Evolutionary conservation across 257 asterid species (phyloP).

Genomic region (Plantago ovata): DNA sequence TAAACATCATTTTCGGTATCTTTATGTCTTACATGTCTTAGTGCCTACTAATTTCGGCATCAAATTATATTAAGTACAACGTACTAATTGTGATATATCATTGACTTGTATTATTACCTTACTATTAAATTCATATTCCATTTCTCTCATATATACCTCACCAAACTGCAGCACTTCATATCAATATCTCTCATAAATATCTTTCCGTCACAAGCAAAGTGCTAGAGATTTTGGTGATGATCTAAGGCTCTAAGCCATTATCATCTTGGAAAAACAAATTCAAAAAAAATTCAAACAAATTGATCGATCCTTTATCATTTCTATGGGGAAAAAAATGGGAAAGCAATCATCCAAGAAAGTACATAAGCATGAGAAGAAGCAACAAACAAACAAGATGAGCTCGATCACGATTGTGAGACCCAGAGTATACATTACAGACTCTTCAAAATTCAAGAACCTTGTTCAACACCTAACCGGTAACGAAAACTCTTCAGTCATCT

Average conservation of each 20-base stretch:
- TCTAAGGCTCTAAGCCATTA: too few relatives aligned
- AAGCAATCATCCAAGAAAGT: conserved; percentile 24
- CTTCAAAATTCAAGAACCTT: conserved; percentile 51
- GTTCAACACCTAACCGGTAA: conserved; percentile 50
- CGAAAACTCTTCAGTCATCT: conserved; percentile 7
- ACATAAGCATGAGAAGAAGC: conserved; percentile 26
- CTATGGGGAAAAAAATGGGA: conserved; percentile 34
- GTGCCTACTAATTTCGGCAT: neutral
- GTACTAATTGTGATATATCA: neutral
- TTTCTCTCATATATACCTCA: neutral
- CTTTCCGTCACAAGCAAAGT: too few relatives aligned
- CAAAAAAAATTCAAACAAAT: too few relatives aligned
- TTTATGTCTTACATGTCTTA: conserved; percentile 17
- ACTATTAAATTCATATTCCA: neutral
- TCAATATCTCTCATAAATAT: conserved; percentile 4
- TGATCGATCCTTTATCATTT: too few relatives aligned
- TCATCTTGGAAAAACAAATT: too few relatives aligned
- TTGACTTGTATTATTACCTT: neutral
- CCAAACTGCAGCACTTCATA: conserved; percentile 13
- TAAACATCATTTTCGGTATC: conserved; percentile 40
- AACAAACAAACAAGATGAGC: conserved; percentile 7
- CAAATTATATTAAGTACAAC: neutral
- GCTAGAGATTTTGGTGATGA: too few relatives aligned
- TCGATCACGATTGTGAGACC: conserved; percentile 30
- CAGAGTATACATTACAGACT: conserved; percentile 42